These are phyloP conservation scores for Litsea cubeba DNA, from an alignment of 164 flowering plant genomes.

Conservation along the genomic window DNA sequence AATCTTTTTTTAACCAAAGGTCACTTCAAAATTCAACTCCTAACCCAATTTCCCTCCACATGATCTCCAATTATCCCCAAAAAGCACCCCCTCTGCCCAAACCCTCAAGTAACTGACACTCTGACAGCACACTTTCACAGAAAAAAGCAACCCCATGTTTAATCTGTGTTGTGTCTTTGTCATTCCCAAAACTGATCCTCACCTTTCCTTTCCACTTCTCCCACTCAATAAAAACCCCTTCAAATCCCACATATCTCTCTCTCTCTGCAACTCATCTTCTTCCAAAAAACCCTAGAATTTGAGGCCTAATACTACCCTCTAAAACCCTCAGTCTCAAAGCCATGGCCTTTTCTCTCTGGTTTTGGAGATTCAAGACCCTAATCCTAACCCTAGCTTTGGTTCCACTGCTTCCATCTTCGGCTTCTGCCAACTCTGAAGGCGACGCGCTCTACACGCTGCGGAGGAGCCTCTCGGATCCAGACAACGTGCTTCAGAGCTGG, in stretches of 20 bases:
- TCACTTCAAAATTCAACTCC: no score
- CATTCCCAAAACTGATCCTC: neutral
- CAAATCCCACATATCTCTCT: neutral
- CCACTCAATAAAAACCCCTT: neutral
- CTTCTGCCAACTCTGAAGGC: constrained; percentile 54
- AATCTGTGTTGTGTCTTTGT: neutral
- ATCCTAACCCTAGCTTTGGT: constrained; percentile 15
- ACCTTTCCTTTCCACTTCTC: neutral
- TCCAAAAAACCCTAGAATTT: no score
- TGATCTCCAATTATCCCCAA: no score
- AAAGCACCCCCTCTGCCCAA: no score
- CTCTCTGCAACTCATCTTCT: neutral
- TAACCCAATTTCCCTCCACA: no score
- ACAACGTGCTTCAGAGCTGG: constrained; percentile 87
- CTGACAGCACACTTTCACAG: neutral
- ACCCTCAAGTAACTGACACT: no score
- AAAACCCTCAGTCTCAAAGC: neutral
- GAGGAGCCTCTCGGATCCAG: constrained; percentile 68
- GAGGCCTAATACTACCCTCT: neutral
- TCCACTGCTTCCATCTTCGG: constrained; percentile 9
- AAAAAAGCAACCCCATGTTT: neutral
- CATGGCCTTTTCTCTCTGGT: neutral
- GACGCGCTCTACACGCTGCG: constrained; percentile 68
- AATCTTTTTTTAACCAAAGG: no score
- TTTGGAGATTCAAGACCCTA: constrained; percentile 7